phyloP scores from a whole-genome alignment of 805 yeast genomes.

The Saitoella complicata region DNA sequence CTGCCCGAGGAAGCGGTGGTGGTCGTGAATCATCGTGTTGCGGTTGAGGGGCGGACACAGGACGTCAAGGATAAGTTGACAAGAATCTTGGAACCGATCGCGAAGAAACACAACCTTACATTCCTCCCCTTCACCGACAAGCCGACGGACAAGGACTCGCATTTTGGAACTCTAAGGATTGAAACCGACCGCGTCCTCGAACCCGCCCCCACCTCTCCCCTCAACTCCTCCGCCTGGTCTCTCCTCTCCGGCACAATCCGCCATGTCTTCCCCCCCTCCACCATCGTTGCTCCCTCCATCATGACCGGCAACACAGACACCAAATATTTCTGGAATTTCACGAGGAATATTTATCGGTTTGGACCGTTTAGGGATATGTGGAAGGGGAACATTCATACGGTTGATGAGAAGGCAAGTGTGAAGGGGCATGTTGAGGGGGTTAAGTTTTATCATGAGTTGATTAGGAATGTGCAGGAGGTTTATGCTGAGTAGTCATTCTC shows the following conservation, averaged over 20 bases:
- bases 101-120: slow-evolving; percentile 34
- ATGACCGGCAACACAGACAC: slow-evolving; percentile 65
- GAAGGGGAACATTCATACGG: slow-evolving; percentile 35
- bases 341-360: slow-evolving; percentile 45
- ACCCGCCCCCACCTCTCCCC: slow-evolving; percentile 40
- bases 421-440: slow-evolving; percentile 36
- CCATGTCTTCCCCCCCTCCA: slow-evolving; percentile 39
- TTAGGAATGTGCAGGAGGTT: slow-evolving; percentile 22
- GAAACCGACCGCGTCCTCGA: slow-evolving; percentile 22
- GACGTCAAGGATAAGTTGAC: slow-evolving; percentile 27
- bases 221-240: slow-evolving; percentile 33
- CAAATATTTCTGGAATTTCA: slow-evolving; percentile 43
- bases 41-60: slow-evolving; percentile 35
- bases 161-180: slow-evolving; percentile 16
- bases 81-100: slow-evolving; percentile 25
- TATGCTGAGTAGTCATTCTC: slow-evolving; percentile 34
- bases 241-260: slow-evolving; percentile 46
- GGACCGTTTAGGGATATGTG: slow-evolving; percentile 31
- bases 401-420: slow-evolving; percentile 41
- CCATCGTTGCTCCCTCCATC: slow-evolving; percentile 37
- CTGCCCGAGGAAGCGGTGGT: slow-evolving; percentile 48
- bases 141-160: slow-evolving; percentile 1
- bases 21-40: slow-evolving; percentile 47
- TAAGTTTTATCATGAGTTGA: slow-evolving; percentile 21
- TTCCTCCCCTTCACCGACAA: slow-evolving; percentile 20